phyloP scores from a whole-genome alignment of 1,284 basidiomycete species.

The Melampsora larici-populina region DNA sequence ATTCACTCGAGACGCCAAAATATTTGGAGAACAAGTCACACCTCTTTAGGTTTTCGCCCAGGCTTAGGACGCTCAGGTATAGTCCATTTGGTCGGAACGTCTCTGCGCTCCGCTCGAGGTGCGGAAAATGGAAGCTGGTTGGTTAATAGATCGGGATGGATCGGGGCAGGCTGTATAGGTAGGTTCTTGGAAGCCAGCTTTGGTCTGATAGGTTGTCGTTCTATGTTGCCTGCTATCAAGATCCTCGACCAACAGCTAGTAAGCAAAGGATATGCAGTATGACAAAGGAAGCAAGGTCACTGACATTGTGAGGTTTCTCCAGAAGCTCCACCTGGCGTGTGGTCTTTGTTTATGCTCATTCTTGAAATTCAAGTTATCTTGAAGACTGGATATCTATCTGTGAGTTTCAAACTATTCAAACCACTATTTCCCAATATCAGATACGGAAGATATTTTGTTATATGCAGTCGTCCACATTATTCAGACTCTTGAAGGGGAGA shows the following conservation, averaged over 20 bases:
- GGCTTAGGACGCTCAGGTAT: slow-evolving; percentile 43
- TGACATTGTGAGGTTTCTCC: not conserved
- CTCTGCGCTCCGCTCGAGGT: slow-evolving; percentile 13
- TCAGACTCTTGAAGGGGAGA: no score
- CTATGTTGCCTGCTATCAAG: not conserved
- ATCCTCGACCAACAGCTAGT: not conserved
- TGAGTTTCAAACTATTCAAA: no score
- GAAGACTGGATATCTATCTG: no score
- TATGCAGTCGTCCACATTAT: no score
- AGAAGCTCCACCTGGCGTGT: no score
- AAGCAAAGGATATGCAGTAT: not conserved
- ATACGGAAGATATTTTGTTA: no score
- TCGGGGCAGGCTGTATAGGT: not conserved
- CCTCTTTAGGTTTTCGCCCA: slow-evolving; percentile 41
- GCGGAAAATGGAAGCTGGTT: not conserved
- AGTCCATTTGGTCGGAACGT: slow-evolving; percentile 35
- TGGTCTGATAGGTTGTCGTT: not conserved
- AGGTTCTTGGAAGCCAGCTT: not conserved
- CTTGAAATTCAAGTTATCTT: not conserved
- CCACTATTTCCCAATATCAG: no score
- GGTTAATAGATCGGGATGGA: not conserved
- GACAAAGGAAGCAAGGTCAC: not conserved
- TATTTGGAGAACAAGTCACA: not conserved
- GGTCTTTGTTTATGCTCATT: not conserved
- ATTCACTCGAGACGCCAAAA: not conserved